phyloP scores from a whole-genome alignment of 2,329 filamentous ascomycete genomes.

The Ascochyta pisi region DNA sequence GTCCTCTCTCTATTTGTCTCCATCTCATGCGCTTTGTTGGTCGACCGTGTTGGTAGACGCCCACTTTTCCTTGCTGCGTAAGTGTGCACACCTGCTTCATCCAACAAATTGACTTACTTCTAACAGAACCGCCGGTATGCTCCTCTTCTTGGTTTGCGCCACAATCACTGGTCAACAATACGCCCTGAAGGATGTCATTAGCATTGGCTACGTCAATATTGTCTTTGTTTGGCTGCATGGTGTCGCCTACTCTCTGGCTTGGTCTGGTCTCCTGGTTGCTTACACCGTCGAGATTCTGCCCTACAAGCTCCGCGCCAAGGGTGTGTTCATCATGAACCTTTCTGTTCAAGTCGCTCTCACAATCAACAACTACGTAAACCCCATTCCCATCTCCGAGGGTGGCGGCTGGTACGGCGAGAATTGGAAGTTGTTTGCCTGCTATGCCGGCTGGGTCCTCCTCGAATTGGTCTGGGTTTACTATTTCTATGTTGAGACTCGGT shows the following conservation, averaged over 20 bases:
- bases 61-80: slow-evolving; percentile 53
- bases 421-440: slow-evolving; percentile 69
- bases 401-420: slow-evolving; percentile 65
- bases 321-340: slow-evolving; percentile 63
- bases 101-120: slow-evolving; percentile 32
- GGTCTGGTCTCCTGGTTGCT: slow-evolving; percentile 62
- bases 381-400: slow-evolving; percentile 45
- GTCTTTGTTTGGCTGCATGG: slow-evolving; percentile 56
- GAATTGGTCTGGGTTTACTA: slow-evolving; percentile 67
- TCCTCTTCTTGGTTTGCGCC: slow-evolving; percentile 5
- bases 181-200: slow-evolving; percentile 48
- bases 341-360: slow-evolving; percentile 66
- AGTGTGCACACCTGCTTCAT: slow-evolving; percentile 52
- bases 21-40: slow-evolving; percentile 32
- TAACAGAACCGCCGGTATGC: slow-evolving; percentile 2
- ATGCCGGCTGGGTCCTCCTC: slow-evolving; percentile 65
- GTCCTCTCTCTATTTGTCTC: slow-evolving; percentile 50
- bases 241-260: slow-evolving; percentile 58
- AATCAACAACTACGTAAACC: slow-evolving; percentile 65
- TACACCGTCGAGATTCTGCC: slow-evolving; percentile 57
- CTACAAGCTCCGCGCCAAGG: slow-evolving; percentile 55
- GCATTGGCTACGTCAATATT: slow-evolving; percentile 51
- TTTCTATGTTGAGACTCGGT: slow-evolving; percentile 68
- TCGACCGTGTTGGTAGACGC: slow-evolving; percentile 52
- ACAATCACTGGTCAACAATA: slow-evolving; percentile 51